Evolutionary conservation across 805 yeast species (phyloP), one percentile per base, ranked within the genome.

Genomic region (Sungouiozyma ichnusensis): DNA sequence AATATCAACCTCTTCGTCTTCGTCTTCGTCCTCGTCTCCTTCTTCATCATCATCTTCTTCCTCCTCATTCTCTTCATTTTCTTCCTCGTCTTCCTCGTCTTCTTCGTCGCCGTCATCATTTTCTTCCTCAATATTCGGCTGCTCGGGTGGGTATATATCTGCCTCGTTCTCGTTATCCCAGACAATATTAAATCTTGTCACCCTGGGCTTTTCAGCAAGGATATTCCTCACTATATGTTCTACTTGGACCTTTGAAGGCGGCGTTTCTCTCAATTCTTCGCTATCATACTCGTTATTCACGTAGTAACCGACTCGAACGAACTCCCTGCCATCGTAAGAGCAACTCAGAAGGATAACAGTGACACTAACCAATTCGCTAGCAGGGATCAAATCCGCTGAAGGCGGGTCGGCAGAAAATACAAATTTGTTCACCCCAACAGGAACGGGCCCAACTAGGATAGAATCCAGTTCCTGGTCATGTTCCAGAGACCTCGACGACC

Each of bases 381-480:
- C 96, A 0, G 99, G 99, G 50, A 92, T 92, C 51, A 88, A 65
- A 52, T 90, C 97, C 0, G 97, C 94, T 1, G 90, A 79, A 1
- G 99, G 99, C 0, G 99, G 95, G 55, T 94, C 97, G 0, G 97
- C 97, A 16, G 85, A 77, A 61, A 92, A 83, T 9, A 88, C 73
- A 55, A 92, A 92, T 63, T 90, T 87, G 59, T 92, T 92, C 34
- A 90, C 79, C 1, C 99, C 99, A 2, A 92, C 95, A 0, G 98
- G 99, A 2, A 92, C 95, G 0, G 99, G 99, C 0, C 99, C 99
- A 3, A 92, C 99, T n/a, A 92, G 67, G 33, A 92, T 79, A 1
- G 97, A 87, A 58, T 92, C 99, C 42, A 92, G 69, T 60, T 88
- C 97, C 64, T 92, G 99, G 62, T 92, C 99, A 54, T 92, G 97